Evolutionary conservation across 2,329 filamentous ascomycete species (phyloP).

Genomic region (Epichloe baconii): DNA sequence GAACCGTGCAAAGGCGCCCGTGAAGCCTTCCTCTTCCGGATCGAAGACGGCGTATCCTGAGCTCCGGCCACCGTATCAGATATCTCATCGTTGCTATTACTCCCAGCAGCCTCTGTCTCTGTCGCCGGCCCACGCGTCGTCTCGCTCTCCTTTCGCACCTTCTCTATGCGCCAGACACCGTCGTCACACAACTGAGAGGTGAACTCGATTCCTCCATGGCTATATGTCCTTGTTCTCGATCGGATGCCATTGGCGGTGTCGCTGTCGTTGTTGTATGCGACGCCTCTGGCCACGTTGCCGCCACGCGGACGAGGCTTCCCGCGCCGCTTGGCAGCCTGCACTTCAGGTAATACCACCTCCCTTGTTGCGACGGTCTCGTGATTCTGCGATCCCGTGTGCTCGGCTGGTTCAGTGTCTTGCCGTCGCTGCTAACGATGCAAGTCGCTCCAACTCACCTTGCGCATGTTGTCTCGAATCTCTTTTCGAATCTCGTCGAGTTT

Average conservation of each 20-base stretch:
- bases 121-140: background rate
- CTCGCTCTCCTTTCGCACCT: background rate
- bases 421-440: background rate
- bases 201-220: background rate
- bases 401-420: background rate
- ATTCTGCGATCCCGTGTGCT: background rate
- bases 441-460: background rate
- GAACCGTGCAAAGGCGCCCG: too few species aligned
- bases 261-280: too few species aligned
- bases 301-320: background rate
- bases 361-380: background rate
- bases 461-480: background rate
- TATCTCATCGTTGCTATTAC: background rate
- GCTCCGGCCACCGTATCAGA: too few species aligned
- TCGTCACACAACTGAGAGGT: background rate
- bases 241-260: background rate
- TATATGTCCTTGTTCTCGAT: background rate
- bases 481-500: background rate
- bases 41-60: too few species aligned
- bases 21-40: too few species aligned
- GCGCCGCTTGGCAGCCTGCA: background rate
- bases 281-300: too few species aligned
- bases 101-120: background rate
- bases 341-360: background rate
- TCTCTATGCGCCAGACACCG: background rate